phyloP scores from a whole-genome alignment of 2,329 filamentous ascomycete genomes.

The Trichoderma endophyticum region DNA sequence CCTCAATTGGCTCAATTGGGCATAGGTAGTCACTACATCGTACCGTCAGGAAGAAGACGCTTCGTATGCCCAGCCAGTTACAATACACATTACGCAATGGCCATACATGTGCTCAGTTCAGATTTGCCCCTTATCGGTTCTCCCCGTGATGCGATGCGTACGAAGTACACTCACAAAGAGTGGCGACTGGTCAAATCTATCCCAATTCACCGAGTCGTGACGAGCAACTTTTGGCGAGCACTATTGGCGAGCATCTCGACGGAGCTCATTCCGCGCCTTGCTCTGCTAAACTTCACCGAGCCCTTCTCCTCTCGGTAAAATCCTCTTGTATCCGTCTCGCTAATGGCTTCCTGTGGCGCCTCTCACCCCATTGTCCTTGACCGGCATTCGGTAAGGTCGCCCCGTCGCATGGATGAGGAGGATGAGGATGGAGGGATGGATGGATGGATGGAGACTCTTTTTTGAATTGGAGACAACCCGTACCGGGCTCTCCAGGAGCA shows the following conservation, averaged over 20 bases:
- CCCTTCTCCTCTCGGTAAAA: not conserved
- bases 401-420: not conserved
- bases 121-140: not conserved
- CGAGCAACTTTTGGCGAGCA: not conserved
- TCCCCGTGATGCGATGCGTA: not conserved
- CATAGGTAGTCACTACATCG: not conserved
- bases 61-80: not conserved
- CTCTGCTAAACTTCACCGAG: not conserved
- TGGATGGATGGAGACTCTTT: not conserved
- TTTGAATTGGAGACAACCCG: not conserved
- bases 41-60: not conserved
- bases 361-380: not conserved
- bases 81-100: not conserved
- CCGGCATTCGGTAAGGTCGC: slow-evolving; percentile 6
- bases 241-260: not conserved
- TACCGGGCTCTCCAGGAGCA: not conserved
- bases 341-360: not conserved
- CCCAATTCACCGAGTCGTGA: not conserved
- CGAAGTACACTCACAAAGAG: not conserved
- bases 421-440: not conserved
- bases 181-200: not conserved
- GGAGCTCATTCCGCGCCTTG: not conserved
- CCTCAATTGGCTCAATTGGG: not conserved
- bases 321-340: not conserved
- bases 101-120: not conserved